A percentile compares a stretch with the other conserved stretches of the same genome.
These are phyloP conservation scores for Beauveria rudraprayagi DNA, from an alignment of 2,329 filamentous ascomycete species.

Conservation along the genomic window DNA sequence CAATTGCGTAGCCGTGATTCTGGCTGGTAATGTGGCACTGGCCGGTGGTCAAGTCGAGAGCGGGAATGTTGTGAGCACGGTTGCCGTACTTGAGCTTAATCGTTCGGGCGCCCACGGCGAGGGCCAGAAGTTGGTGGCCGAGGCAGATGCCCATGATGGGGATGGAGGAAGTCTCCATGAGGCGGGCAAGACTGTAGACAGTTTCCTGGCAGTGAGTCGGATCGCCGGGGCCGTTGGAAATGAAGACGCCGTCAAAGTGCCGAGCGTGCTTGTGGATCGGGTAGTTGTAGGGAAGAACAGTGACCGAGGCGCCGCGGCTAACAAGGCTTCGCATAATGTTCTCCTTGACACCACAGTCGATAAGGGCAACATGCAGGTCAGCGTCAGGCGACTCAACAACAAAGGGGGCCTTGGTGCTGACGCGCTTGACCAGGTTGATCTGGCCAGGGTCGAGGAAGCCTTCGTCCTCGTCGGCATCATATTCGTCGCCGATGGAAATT, in stretches of 20 bases:
- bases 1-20: slow-evolving; percentile 96
- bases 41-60: slow-evolving; percentile 86
- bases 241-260: slow-evolving; percentile 98
- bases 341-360: slow-evolving; percentile 99
- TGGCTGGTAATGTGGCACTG: slow-evolving; percentile 98
- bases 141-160: slow-evolving; percentile 98
- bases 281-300: slow-evolving; percentile 93
- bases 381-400: slow-evolving; percentile 80
- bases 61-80: slow-evolving; percentile 96
- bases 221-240: slow-evolving; percentile 97
- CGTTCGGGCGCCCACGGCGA: slow-evolving; percentile 80
- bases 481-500: slow-evolving; percentile 93
- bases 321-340: slow-evolving; percentile 96
- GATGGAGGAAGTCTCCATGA: slow-evolving; percentile 86
- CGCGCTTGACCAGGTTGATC: slow-evolving; percentile 92
- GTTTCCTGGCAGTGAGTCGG: slow-evolving; percentile 94
- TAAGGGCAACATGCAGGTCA: slow-evolving; percentile 81
- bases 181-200: slow-evolving; percentile 79
- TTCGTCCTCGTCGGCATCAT: slow-evolving; percentile 97
- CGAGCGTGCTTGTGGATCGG: slow-evolving; percentile 96
- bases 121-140: slow-evolving; percentile 89
- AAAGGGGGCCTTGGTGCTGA: slow-evolving; percentile 97
- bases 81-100: slow-evolving; percentile 99
- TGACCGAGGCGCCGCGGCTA: slow-evolving; percentile 82
- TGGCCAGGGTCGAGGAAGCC: slow-evolving; percentile 90